Evolutionary conservation across 179 eudicot genomes (phyloP), one percentile per base, ranked within the genome.

Genomic region (Nepenthes alata): DNA sequence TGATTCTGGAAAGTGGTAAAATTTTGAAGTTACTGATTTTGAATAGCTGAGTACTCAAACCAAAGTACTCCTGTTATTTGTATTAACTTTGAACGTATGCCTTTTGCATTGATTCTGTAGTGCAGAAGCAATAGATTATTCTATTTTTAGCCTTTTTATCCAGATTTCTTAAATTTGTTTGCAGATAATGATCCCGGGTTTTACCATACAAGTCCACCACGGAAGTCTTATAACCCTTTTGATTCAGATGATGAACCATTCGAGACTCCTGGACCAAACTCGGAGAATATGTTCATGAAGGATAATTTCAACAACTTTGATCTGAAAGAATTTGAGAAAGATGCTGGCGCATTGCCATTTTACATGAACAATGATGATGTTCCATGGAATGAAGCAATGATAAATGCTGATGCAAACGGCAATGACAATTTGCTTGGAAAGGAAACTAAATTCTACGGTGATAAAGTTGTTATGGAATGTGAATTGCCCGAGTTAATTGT

Each of bases 401-500:
- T 63, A 41, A 38, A 60, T 51, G 15, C 64, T 54, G 67, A 63
- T 62, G 53, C 65, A 53, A 59, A 70, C 54, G 65, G 55, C 2
- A 71, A 70, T 15, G 58, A 64, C 50, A 71, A 60, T 37, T 11
- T 61, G 16, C 70, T 57, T 62, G 74, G 70, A 52, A 68, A 71
- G 65, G 77, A 70, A 55, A 59, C 77, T 8, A 73, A 75, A 37
- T 61, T 77, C 14, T 78, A 66, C 47, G 71, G 81, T 12, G 87
- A 83, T 67, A 81, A 81, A 64, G 69, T 65, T 51, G 74, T 82
- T 13, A 48, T 67, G 61, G 85, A 82, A 58, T 80, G 72, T 69
- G 83, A 80, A 59, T 62, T 72, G 57, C 90, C 88, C 1, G 83
- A 81, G 69, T 61, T 78, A 61, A 37, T 73, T 54, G 80, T 83